phyloP scores from a whole-genome alignment of 2,329 filamentous ascomycete genomes.

The Fusarium liriodendri region DNA sequence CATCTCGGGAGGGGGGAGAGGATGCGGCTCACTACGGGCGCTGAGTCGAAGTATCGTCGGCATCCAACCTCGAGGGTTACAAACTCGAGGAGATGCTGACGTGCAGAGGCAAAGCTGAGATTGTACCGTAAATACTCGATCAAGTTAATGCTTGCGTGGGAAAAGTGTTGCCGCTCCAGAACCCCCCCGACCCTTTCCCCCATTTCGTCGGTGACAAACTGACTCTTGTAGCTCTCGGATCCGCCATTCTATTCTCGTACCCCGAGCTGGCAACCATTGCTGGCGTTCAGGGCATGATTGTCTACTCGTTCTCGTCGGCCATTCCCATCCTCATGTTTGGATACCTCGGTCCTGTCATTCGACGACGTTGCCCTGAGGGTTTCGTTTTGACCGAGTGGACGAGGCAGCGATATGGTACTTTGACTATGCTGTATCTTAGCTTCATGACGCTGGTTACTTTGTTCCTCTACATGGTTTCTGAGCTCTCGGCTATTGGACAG shows the following conservation, averaged over 20 bases:
- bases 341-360: conserved; percentile 79
- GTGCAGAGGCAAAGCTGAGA: conserved; percentile 81
- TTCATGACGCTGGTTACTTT: conserved; percentile 83
- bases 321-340: conserved; percentile 82
- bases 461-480: conserved; percentile 88
- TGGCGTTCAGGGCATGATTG: conserved; percentile 81
- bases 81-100: conserved; percentile 52
- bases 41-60: conserved; percentile 65
- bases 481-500: conserved; percentile 84
- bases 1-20: conserved; percentile 49
- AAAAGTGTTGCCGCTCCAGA: conserved; percentile 91
- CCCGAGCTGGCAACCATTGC: conserved; percentile 83
- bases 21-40: conserved; percentile 88
- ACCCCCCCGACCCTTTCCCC: conserved; percentile 42
- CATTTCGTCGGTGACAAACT: conserved; percentile 48
- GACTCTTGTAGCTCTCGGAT: conserved; percentile 77
- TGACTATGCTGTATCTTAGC: conserved; percentile 79
- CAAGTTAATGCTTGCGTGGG: conserved; percentile 99
- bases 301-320: conserved; percentile 79
- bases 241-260: conserved; percentile 85
- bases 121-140: conserved; percentile 95
- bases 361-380: conserved; percentile 82
- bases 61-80: conserved; percentile 62
- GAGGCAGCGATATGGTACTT: conserved; percentile 77
- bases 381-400: conserved; percentile 90